phyloP scores from a whole-genome alignment of 805 yeast genomes.

The Cyberlindnera xishuangbannaensis region DNA sequence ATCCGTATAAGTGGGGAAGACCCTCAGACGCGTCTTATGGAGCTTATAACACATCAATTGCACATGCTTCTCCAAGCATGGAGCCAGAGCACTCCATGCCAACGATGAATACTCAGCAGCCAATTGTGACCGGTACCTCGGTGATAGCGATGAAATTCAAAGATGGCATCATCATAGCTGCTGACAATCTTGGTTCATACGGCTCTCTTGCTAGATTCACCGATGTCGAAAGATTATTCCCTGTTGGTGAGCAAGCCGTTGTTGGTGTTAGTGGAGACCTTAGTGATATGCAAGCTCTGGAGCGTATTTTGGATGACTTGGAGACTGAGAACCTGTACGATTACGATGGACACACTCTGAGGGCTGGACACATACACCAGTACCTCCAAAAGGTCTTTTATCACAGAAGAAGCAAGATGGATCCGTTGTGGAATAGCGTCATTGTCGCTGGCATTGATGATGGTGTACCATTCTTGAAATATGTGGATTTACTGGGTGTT shows the following conservation, averaged over 20 bases:
- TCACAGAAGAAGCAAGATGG: slow-evolving; percentile 83
- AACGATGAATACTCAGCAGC: slow-evolving; percentile 82
- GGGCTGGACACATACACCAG: slow-evolving; percentile 86
- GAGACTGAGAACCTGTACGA: slow-evolving; percentile 79
- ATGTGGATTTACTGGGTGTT: slow-evolving; percentile 89
- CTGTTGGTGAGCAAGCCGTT: slow-evolving; percentile 79
- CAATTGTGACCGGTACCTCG: slow-evolving; percentile 94
- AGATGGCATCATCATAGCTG: slow-evolving; percentile 90
- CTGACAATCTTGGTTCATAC: slow-evolving; percentile 89
- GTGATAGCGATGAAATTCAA: slow-evolving; percentile 87
- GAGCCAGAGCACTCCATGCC: slow-evolving; percentile 38
- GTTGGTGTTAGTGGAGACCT: slow-evolving; percentile 95
- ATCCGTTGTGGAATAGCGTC: slow-evolving; percentile 93
- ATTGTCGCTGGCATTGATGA: slow-evolving; percentile 86
- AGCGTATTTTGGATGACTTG: slow-evolving; percentile 68
- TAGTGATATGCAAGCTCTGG: slow-evolving; percentile 84
- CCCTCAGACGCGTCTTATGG: slow-evolving; percentile 84
- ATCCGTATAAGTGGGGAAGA: slow-evolving; percentile 94
- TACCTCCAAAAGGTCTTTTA: slow-evolving; percentile 82
- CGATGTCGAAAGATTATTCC: slow-evolving; percentile 76
- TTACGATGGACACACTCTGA: slow-evolving; percentile 55
- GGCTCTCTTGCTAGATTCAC: slow-evolving; percentile 88
- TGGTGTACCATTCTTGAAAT: slow-evolving; percentile 69
- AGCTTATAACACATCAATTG: slow-evolving; percentile 65
- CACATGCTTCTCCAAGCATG: slow-evolving; percentile 41